Base-by-base conservation (phyloP, 2,329 filamentous ascomycete species). In the Aspergillus arachidicola region DNA sequence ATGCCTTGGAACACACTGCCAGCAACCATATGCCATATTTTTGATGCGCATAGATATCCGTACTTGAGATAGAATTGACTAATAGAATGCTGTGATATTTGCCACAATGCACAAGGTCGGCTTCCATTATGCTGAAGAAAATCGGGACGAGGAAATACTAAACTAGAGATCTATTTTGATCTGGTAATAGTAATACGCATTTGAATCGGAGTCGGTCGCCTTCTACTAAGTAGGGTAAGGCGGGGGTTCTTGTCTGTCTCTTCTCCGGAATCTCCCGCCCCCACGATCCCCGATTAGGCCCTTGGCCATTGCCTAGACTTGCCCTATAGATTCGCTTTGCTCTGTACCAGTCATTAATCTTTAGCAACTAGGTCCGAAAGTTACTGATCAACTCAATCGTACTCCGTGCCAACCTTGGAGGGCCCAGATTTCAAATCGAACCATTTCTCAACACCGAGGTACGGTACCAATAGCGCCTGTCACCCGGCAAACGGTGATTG, bases 211-310 rank as follows among this genome's bases (percentile, higher is more conserved):
- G 34, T 36, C 34, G 34, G 34, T 36, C 34, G 34, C 34, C 34
- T 36, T 36, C 34, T 16, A 36, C 11, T 34, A 34, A 11, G 32
- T 53, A 19, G 7, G 21, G 32, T 55, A 36, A 36, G 32, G 32
- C 51, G 32, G 51, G 51, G 14, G 26, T 53, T 34, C 32, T 51
- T 32, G 51, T 26, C 32, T 11, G 36, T 19, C 46, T 23, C 38
- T 26, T 59, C 59, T 60, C 61, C 61, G 61, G 54, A 59, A 56
- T 36, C 51, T 60, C 59, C 61, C 61, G 61, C 61, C 58, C 57
- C 61, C 61, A 46, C 53, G 59, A 58, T 58, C 36, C 43, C 54
- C 16, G 14, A 48, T 36, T 60, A 10, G 32, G 36, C 36, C n/a
- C n/a, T 38, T 41, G 36, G 12, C 11, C 19, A 36, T 50, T 46